These are phyloP conservation scores for Phytophthora rubi DNA, from an alignment of 352 stramenopile species.

Conservation along the genomic window DNA sequence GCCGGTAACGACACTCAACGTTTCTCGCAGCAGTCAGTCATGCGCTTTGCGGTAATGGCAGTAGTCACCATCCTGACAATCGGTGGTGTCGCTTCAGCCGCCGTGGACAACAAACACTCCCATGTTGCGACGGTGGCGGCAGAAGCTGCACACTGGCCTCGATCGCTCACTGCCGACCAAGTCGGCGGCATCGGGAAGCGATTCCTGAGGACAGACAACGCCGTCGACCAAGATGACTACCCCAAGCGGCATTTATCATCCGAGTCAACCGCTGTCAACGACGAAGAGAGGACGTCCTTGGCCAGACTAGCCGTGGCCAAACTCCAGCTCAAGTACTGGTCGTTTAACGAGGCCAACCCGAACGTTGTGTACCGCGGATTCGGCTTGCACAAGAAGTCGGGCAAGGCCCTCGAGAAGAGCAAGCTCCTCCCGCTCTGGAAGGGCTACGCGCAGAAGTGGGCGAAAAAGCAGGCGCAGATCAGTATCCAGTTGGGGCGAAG, in stretches of 20 bases:
- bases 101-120: not conserved
- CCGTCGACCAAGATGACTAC: not conserved
- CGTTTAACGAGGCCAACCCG: not conserved
- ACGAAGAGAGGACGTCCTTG: not conserved
- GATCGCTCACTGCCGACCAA: not conserved
- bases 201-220: not conserved
- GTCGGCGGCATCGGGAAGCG: not conserved
- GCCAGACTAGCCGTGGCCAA: not conserved
- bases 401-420: not conserved
- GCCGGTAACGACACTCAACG: not conserved
- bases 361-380: conserved; percentile 1
- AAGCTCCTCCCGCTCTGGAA: conserved; percentile 3
- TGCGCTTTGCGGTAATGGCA: not conserved
- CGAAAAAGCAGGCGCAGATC: not conserved
- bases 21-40: not conserved
- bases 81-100: not conserved
- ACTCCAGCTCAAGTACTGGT: conserved; percentile 1
- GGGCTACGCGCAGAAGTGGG: not conserved
- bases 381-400: conserved; percentile 2
- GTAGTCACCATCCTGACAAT: not conserved
- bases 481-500: not conserved
- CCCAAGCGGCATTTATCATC: not conserved
- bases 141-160: not conserved
- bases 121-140: not conserved
- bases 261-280: not conserved